Evolutionary conservation across 179 eudicot genomes (phyloP), one percentile per base, ranked within the genome.

Genomic region (Beta lomatogona): DNA sequence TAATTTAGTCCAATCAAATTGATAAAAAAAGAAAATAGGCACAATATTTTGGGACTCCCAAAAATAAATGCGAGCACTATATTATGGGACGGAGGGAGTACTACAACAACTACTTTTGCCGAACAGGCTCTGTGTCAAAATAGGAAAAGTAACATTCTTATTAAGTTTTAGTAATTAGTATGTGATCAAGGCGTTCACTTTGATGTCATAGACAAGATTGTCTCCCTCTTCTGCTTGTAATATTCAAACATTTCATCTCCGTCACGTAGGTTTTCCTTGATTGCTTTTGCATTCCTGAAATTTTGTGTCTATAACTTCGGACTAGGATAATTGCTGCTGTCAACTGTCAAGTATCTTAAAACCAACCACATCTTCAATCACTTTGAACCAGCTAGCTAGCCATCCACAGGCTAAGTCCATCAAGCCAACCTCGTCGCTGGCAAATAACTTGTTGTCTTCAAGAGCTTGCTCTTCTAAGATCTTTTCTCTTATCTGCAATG

Each of bases 311-410:
- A 73, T 58, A 45, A n/a, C 22, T 71, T 19, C 71, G 61, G 28
- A 8, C 71, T 0, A 10, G 77, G 82, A 25, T 71, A 79, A 54
- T 36, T 16, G 9, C 46, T 54, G 4, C 21, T 9, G 13, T 79
- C 77, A 59, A 4, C 21, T 9, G 13, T 79, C 77, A 59, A 59
- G 61, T 52, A 71, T 58, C 54, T 61, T 80, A 14, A 64, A 19
- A 52, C 61, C 73, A n/a, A 80, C 77, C 1, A 61, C 69, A 16
- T 73, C 72, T 73, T 80, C 82, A 73, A 80, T 73, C 41, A 73
- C 63, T 3, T 60, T 63, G 8, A 61, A 73, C 82, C 72, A 73
- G 53, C 41, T 1, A 80, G 78, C 82, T 45, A 80, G 44, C 78
- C 82, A 72, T 14, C 78, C 78, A 73, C 53, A 59, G n/a, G 78